phyloP scores from a whole-genome alignment of 768 basidiomycete species.

The Suillus luteus region DNA sequence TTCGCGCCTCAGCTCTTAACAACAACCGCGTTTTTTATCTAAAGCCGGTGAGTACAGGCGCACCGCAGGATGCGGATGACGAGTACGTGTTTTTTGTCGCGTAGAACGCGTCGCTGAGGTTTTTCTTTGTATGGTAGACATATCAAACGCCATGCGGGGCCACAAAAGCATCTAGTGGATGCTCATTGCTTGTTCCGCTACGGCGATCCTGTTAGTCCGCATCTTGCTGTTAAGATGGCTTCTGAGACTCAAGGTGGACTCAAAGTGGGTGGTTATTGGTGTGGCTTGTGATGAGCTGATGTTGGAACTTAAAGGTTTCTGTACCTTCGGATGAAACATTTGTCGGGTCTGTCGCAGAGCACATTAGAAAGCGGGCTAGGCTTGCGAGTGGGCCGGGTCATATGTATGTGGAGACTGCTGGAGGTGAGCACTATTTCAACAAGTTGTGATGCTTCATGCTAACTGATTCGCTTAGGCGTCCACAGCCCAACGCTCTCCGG shows the following conservation, averaged over 20 bases:
- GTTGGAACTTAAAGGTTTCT: slow-evolving; percentile 22
- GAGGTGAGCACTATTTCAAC: slow-evolving; percentile 62
- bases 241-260: slow-evolving; percentile 28
- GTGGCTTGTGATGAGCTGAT: slow-evolving; percentile 9
- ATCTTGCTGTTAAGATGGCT: slow-evolving; percentile 72
- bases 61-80: slow-evolving; percentile 80
- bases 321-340: slow-evolving; percentile 67
- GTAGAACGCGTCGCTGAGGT: not conserved
- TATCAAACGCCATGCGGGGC: slow-evolving; percentile 54
- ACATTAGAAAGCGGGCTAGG: slow-evolving; percentile 58
- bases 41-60: slow-evolving; percentile 93
- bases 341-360: slow-evolving; percentile 59
- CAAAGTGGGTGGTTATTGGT: slow-evolving; percentile 29
- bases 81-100: slow-evolving; percentile 46
- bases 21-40: slow-evolving; percentile 63
- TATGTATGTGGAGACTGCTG: slow-evolving; percentile 92
- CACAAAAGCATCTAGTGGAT: slow-evolving; percentile 43
- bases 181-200: slow-evolving; percentile 81
- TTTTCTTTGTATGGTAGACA: slow-evolving; percentile 48
- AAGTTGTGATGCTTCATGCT: slow-evolving; percentile 6
- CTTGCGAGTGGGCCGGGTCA: slow-evolving; percentile 40
- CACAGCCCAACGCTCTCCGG: slow-evolving; percentile 88
- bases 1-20: slow-evolving; percentile 68
- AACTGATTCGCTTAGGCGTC: slow-evolving; percentile 56
- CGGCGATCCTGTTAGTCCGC: slow-evolving; percentile 90